Evolutionary conservation across 805 yeast species (phyloP).

Genomic region (Metschnikowia gruessii): DNA sequence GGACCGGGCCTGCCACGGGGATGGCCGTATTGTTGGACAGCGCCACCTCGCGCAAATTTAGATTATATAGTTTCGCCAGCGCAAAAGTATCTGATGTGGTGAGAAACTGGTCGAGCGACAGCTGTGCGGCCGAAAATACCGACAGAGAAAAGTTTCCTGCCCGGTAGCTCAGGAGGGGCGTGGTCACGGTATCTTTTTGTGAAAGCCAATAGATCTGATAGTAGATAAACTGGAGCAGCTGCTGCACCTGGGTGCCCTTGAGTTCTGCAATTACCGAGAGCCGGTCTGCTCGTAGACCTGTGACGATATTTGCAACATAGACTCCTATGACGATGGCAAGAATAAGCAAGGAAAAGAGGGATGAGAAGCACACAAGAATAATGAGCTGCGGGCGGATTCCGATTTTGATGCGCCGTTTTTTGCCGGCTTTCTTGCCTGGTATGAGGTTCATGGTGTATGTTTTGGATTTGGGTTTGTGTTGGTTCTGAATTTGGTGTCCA

Average conservation of each 20-base stretch:
- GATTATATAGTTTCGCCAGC: slow-evolving; percentile 65
- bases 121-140: slow-evolving; percentile 42
- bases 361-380: slow-evolving; percentile 63
- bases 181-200: slow-evolving; percentile 56
- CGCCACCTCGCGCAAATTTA: slow-evolving; percentile 49
- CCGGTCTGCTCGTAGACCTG: slow-evolving; percentile 63
- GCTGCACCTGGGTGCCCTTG: slow-evolving; percentile 75
- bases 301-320: slow-evolving; percentile 63
- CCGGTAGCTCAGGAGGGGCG: slow-evolving; percentile 56
- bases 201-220: slow-evolving; percentile 69
- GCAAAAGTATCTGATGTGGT: slow-evolving; percentile 61
- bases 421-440: slow-evolving; percentile 4
- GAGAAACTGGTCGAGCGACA: slow-evolving; percentile 55
- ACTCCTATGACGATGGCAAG: slow-evolving; percentile 72
- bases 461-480: no score
- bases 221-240: slow-evolving; percentile 57
- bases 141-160: slow-evolving; percentile 67
- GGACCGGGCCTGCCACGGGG: slow-evolving; percentile 25
- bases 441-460: neutral
- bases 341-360: slow-evolving; percentile 65
- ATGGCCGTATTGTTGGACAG: slow-evolving; percentile 28
- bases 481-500: no score
- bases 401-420: slow-evolving; percentile 36
- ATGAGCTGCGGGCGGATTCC: slow-evolving; percentile 77
- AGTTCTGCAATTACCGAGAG: slow-evolving; percentile 75